A percentile compares a stretch with the other conserved stretches of the same genome.
Conservation (phyloP, 2,329 filamentous ascomycete species). For the Ceratocystis variospora region DNA sequence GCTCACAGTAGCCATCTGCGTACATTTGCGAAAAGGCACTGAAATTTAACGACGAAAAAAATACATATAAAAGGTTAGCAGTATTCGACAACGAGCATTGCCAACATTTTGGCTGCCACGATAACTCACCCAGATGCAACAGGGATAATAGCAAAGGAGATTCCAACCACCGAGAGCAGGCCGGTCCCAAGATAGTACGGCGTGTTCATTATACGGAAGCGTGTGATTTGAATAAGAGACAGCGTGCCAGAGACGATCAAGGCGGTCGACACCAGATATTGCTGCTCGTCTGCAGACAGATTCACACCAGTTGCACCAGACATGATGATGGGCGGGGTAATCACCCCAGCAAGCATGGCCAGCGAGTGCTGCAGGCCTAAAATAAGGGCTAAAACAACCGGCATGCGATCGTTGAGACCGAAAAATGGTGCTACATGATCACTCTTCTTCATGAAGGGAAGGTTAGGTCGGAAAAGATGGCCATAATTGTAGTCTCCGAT, state of each 20-base stretch:
- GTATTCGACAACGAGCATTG: not conserved
- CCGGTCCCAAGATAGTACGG: constrained; percentile 65
- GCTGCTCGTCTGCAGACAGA: constrained; percentile 44
- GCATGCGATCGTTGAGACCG: constrained; percentile 67
- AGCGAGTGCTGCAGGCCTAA: constrained; percentile 69
- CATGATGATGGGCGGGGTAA: constrained; percentile 66
- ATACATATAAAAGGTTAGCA: not conserved
- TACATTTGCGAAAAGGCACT: constrained; percentile 63
- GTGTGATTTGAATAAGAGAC: constrained; percentile 62
- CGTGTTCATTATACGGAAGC: constrained; percentile 58
- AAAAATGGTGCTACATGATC: constrained; percentile 59
- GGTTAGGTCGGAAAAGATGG: constrained; percentile 67
- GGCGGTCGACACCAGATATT: constrained; percentile 67
- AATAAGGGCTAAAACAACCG: constrained; percentile 57
- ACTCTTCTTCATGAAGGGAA: constrained; percentile 64
- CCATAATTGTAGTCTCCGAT: constrained; percentile 81
- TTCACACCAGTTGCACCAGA: constrained; percentile 48
- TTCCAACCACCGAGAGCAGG: constrained; percentile 64
- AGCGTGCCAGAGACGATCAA: constrained; percentile 67
- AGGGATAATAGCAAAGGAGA: constrained; percentile 64
- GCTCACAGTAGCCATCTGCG: constrained; percentile 51
- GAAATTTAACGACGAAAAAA: not conserved
- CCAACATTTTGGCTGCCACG: not conserved
- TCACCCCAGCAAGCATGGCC: constrained; percentile 62
- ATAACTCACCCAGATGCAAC: constrained; percentile 44